Evolutionary conservation across 208 protist genomes (phyloP), one percentile per base, ranked within the genome.

Genomic region (Wallacemonas collosoma): DNA sequence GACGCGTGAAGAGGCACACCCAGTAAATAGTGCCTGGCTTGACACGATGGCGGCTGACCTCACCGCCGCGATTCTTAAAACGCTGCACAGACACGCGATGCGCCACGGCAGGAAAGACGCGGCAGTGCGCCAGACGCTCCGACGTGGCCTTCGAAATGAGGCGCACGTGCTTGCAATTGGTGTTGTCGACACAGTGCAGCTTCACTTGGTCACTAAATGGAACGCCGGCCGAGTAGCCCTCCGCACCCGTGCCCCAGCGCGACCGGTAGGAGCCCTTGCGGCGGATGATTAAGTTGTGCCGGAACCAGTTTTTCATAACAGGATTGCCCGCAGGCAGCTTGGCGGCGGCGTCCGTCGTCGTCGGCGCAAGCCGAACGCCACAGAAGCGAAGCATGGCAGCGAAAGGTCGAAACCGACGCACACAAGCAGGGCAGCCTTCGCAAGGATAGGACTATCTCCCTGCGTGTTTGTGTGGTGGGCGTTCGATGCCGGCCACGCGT

Each of bases 171-270:
- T 95, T 94, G 78, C 93, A 97, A 80, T 94, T 95, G 40, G 93
- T 95, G 82, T 97, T 97, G 79, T 97, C 93, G 12, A 97, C 93
- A 63, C 93, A 97, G 79, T 97, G 90, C 68, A 97, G 80, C 72
- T 96, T 97, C 64, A 93, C 90, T 72, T 94, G 91, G 60, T 95
- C 89, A 62, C 88, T 93, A 44, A 97, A 81, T 12, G 90, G 89
- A 6, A 95, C 90, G 54, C 93, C 90, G 38, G 85, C 70, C 50
- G 82, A 83, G 78, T 93, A 93, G 61, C 90, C 90, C 73, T 97
- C 89, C 57, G 86, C 80, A 6, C 93, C 93, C 40, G 82, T 94
- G 38, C 93, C 93, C 90, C 93, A 97, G 2, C 93, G 86, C 11
- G 88, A 88, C 41, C 90, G 86, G 76, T 97, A 95, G 2, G 85